Evolutionary conservation across 2,329 filamentous ascomycete genomes (phyloP).

Genomic region (Emergomyces orientalis): DNA sequence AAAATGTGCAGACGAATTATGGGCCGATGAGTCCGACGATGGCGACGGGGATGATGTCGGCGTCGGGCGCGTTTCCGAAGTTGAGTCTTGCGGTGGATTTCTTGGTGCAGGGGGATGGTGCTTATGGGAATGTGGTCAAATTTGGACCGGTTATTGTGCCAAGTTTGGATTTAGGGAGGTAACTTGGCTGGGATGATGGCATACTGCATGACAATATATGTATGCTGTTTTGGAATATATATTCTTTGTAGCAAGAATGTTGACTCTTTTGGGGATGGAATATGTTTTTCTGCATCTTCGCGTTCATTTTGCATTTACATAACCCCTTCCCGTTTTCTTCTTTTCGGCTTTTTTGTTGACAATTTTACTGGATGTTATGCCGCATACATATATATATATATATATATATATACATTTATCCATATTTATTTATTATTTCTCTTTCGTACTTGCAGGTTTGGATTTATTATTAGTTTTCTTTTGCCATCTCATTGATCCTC

Average conservation of each 20-base stretch:
- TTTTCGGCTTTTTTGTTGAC: not conserved
- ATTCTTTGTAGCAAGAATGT: not conserved
- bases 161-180: slow-evolving; percentile 66
- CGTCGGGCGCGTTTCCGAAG: slow-evolving; percentile 40
- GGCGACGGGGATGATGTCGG: slow-evolving; percentile 20
- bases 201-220: not conserved
- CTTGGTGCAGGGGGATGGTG: slow-evolving; percentile 85
- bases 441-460: too few species aligned
- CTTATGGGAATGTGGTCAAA: slow-evolving; percentile 75
- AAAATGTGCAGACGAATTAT: slow-evolving; percentile 50
- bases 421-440: not conserved
- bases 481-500: too few species aligned
- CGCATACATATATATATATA: not conserved
- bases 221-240: not conserved
- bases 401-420: not conserved
- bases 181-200: slow-evolving; percentile 13
- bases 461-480: too few species aligned
- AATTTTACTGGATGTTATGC: not conserved
- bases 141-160: slow-evolving; percentile 96
- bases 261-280: not conserved
- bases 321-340: not conserved
- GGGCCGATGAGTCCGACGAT: slow-evolving; percentile 24
- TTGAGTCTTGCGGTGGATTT: slow-evolving; percentile 91
- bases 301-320: not conserved
- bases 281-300: not conserved